Conservation (phyloP, 2,329 filamentous ascomycete species). For the Sporothrix sp. region DNA sequence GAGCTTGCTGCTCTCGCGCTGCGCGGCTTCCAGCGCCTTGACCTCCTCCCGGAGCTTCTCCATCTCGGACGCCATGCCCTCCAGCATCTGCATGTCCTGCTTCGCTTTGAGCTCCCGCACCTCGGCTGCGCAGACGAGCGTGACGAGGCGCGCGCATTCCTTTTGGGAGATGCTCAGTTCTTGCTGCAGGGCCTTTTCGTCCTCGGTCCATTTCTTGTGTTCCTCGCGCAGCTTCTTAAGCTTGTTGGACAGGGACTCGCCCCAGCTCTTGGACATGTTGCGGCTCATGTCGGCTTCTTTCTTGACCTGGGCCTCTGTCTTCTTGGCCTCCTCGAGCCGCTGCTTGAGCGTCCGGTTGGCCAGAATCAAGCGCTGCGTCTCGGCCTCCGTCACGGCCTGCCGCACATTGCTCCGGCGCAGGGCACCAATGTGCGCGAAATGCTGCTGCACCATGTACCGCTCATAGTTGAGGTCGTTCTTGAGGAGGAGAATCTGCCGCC, state of each 20-base stretch:
- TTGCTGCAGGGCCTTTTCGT: slow-evolving; percentile 45
- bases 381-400: slow-evolving; percentile 69
- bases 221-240: slow-evolving; percentile 59
- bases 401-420: slow-evolving; percentile 64
- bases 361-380: slow-evolving; percentile 72
- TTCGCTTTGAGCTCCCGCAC: slow-evolving; percentile 54
- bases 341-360: slow-evolving; percentile 64
- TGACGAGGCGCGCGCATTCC: slow-evolving; percentile 55
- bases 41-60: slow-evolving; percentile 50
- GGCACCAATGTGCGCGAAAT: slow-evolving; percentile 71
- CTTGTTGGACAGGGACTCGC: slow-evolving; percentile 59
- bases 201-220: slow-evolving; percentile 52
- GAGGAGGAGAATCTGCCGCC: slow-evolving; percentile 64
- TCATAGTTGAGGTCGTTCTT: slow-evolving; percentile 78
- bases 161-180: slow-evolving; percentile 48
- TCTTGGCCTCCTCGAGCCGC: slow-evolving; percentile 63
- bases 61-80: slow-evolving; percentile 51
- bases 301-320: slow-evolving; percentile 57
- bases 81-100: slow-evolving; percentile 36
- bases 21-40: slow-evolving; percentile 47
- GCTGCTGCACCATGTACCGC: slow-evolving; percentile 73
- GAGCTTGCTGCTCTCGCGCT: slow-evolving; percentile 54
- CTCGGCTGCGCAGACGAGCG: slow-evolving; percentile 58
- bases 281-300: slow-evolving; percentile 64
- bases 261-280: slow-evolving; percentile 67